These are phyloP conservation scores for Candida sp. DNA, from an alignment of 1,139 yeast genomes.

Conservation along the genomic window DNA sequence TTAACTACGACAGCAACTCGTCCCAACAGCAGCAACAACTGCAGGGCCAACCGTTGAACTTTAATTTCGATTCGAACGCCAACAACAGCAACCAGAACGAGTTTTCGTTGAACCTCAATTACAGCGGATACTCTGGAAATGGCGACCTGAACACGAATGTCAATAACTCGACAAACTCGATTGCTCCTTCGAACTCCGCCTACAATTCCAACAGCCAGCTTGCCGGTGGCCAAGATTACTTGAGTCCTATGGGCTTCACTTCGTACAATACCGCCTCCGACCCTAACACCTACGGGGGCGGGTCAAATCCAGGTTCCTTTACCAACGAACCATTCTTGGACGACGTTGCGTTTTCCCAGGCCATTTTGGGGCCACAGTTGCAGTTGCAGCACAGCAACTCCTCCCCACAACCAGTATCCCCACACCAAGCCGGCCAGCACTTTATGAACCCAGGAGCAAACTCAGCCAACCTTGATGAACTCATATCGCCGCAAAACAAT, in stretches of 20 bases:
- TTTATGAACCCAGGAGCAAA: conserved; percentile 22
- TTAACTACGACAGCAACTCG: not conserved
- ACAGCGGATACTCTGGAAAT: conserved; percentile 10
- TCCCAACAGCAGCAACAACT: conserved; percentile 15
- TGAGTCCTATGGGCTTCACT: conserved; percentile 16
- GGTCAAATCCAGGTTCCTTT: conserved; percentile 22
- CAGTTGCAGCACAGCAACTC: conserved; percentile 16
- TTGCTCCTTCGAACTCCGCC: conserved; percentile 9
- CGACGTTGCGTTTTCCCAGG: conserved; percentile 23
- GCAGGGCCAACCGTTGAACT: conserved; percentile 10
- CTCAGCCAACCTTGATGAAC: conserved; percentile 31
- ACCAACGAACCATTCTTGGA: conserved; percentile 41
- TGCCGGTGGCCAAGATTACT: conserved; percentile 11
- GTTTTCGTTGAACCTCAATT: conserved; percentile 17
- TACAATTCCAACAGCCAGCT: conserved; percentile 14
- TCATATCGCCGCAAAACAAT: conserved; percentile 35
- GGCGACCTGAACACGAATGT: conserved; percentile 5
- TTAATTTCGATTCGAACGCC: conserved; percentile 8
- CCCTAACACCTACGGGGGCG: conserved; percentile 8
- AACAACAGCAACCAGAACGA: conserved; percentile 13
- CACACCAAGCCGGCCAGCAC: conserved; percentile 13
- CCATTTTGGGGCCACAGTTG: conserved; percentile 15
- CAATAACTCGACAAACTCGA: conserved; percentile 5
- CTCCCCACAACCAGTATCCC: conserved; percentile 14
- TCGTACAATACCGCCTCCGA: conserved; percentile 11